Percentiles rank a stretch among this genome's conserved stretches.
Evolutionary conservation across 371 early-diverging fungal genomes (phyloP).

Genomic region (Coemansia sp.): DNA sequence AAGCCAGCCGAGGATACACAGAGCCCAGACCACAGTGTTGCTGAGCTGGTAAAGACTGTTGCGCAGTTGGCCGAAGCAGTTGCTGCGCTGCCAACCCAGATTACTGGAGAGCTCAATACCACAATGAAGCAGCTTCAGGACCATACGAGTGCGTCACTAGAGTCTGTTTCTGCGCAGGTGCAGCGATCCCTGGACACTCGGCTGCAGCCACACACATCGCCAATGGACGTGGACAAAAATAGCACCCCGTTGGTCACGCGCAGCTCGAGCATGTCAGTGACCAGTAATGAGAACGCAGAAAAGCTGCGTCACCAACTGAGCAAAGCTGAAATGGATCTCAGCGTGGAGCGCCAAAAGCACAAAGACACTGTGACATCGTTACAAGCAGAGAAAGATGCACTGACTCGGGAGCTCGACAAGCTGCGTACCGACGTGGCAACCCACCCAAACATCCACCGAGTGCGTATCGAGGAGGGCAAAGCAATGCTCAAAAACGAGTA

Average conservation of each 20-base stretch:
- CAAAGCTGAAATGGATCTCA: slow-evolving; percentile 58
- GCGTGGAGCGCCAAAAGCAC: slow-evolving; percentile 63
- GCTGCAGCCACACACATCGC: background rate
- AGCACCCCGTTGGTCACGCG: slow-evolving; percentile 9
- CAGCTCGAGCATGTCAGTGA: slow-evolving; percentile 38
- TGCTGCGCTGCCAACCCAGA: slow-evolving; percentile 18
- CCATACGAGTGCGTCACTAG: slow-evolving; percentile 14
- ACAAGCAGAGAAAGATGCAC: slow-evolving; percentile 48
- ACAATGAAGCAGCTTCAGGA: background rate
- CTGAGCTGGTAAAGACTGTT: slow-evolving; percentile 41
- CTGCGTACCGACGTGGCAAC: slow-evolving; percentile 43
- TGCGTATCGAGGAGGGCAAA: slow-evolving; percentile 62
- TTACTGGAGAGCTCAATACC: slow-evolving; percentile 17
- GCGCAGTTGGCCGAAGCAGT: slow-evolving; percentile 22
- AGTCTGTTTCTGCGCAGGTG: slow-evolving; percentile 4
- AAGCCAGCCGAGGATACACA: background rate
- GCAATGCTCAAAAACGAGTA: slow-evolving; percentile 60
- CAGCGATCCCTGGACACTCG: background rate
- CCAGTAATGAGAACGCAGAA: slow-evolving; percentile 27
- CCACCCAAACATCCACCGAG: slow-evolving; percentile 38
- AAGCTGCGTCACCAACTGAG: slow-evolving; percentile 55
- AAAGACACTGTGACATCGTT: slow-evolving; percentile 56
- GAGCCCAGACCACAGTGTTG: slow-evolving; percentile 11
- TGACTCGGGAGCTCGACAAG: slow-evolving; percentile 55
- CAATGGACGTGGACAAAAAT: slow-evolving; percentile 1